These are phyloP conservation scores for Candida orba DNA, from an alignment of 805 yeast species.

Conservation along the genomic window DNA sequence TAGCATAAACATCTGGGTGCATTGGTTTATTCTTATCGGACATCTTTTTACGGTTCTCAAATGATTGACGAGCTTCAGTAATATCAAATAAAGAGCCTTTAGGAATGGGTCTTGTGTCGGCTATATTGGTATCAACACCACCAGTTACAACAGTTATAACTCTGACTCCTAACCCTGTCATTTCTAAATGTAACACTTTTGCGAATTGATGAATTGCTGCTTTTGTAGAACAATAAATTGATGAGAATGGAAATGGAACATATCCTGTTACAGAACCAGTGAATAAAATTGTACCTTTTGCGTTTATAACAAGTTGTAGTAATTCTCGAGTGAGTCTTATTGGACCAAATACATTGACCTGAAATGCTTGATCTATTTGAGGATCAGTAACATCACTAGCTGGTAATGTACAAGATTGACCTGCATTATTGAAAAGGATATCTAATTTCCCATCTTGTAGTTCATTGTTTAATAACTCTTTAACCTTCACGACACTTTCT, in stretches of 20 bases:
- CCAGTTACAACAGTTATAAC: slow-evolving; percentile 71
- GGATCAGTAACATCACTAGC: slow-evolving; percentile 60
- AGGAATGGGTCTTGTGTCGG: slow-evolving; percentile 56
- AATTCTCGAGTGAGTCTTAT: slow-evolving; percentile 57
- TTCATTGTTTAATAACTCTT: slow-evolving; percentile 32
- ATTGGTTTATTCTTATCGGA: slow-evolving; percentile 54
- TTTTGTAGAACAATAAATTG: slow-evolving; percentile 59
- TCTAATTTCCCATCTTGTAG: slow-evolving; percentile 46
- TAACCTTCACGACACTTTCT: slow-evolving; percentile 40
- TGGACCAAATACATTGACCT: slow-evolving; percentile 68
- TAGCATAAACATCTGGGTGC: slow-evolving; percentile 51
- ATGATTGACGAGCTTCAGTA: slow-evolving; percentile 43
- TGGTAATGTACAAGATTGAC: slow-evolving; percentile 66
- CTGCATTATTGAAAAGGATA: slow-evolving; percentile 68
- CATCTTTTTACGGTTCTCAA: slow-evolving; percentile 49
- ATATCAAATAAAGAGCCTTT: slow-evolving; percentile 44
- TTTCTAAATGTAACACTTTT: slow-evolving; percentile 51
- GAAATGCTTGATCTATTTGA: slow-evolving; percentile 41
- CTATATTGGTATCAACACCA: slow-evolving; percentile 65
- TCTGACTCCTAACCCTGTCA: slow-evolving; percentile 65
- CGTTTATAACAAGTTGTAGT: slow-evolving; percentile 45
- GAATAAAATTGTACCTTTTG: slow-evolving; percentile 63
- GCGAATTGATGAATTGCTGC: slow-evolving; percentile 76
- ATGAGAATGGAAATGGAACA: slow-evolving; percentile 63
- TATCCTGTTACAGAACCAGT: slow-evolving; percentile 70